Percentiles rank a stretch among this genome's conserved stretches.
Evolutionary conservation across 371 early-diverging fungal genomes (phyloP).

Genomic region (Mortierella polycephala): DNA sequence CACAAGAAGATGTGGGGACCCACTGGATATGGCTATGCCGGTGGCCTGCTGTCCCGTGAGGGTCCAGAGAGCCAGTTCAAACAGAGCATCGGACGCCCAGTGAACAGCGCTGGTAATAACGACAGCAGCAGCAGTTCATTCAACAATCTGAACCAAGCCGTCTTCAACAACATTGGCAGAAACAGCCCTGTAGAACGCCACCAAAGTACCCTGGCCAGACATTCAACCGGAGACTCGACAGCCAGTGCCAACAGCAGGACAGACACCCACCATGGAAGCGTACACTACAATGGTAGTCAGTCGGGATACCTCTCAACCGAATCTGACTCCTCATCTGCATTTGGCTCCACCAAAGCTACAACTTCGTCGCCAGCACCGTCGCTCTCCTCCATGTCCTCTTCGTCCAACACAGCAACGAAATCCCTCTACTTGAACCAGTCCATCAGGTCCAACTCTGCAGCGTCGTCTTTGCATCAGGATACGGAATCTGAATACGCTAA

Average conservation of each 20-base stretch:
- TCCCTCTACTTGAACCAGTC: slow-evolving; percentile 46
- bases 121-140: slow-evolving; percentile 6
- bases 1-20: slow-evolving; percentile 54
- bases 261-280: not conserved
- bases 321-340: slow-evolving; percentile 44
- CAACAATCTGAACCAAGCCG: slow-evolving; percentile 18
- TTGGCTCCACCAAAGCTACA: slow-evolving; percentile 49
- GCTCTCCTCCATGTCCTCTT: slow-evolving; percentile 39
- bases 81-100: slow-evolving; percentile 41
- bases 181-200: slow-evolving; percentile 27
- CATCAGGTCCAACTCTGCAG: slow-evolving; percentile 13
- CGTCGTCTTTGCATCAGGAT: slow-evolving; percentile 10
- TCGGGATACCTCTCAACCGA: slow-evolving; percentile 32
- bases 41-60: slow-evolving; percentile 36
- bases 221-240: slow-evolving; percentile 39
- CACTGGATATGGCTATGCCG: slow-evolving; percentile 48
- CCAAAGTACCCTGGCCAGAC: not conserved
- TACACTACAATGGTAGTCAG: slow-evolving; percentile 3
- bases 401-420: slow-evolving; percentile 27
- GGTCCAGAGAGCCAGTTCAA: slow-evolving; percentile 50
- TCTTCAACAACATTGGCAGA: slow-evolving; percentile 24
- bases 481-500: slow-evolving; percentile 33
- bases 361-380: slow-evolving; percentile 49
- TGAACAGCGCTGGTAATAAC: slow-evolving; percentile 16
- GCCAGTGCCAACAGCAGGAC: slow-evolving; percentile 22